Percentiles rank a stretch among this genome's conserved stretches.
phyloP scores from a whole-genome alignment of 2,329 filamentous ascomycete genomes.

The Blastomyces percursus region DNA sequence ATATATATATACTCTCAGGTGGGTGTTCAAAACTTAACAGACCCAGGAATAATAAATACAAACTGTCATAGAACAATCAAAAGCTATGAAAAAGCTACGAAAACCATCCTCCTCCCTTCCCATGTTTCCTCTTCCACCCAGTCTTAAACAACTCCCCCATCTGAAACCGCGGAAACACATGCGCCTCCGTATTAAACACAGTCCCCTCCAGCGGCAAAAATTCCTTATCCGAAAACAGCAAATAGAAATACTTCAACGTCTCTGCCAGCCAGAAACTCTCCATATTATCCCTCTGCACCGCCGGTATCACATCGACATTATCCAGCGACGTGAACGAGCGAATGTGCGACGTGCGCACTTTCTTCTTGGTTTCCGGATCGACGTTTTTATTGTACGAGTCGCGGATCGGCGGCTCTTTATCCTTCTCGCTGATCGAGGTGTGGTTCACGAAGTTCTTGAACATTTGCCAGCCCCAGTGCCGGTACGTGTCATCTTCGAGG shows the following conservation, averaged over 20 bases:
- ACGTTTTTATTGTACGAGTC: constrained; percentile 77
- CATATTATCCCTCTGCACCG: constrained; percentile 74
- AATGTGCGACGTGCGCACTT: constrained; percentile 17
- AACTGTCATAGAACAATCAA: neutral
- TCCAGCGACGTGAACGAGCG: constrained; percentile 68
- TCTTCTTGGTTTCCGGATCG: constrained; percentile 50
- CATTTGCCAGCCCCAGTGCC: constrained; percentile 98
- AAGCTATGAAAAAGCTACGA: constrained; percentile 20
- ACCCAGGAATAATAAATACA: neutral
- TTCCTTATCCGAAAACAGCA: constrained; percentile 77
- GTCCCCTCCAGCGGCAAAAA: constrained; percentile 74
- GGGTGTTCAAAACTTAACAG: neutral
- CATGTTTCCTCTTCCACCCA: constrained; percentile 28
- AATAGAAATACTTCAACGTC: constrained; percentile 94
- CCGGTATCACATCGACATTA: constrained; percentile 62
- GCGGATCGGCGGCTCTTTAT: constrained; percentile 41
- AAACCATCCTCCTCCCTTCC: constrained; percentile 28
- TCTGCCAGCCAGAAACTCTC: constrained; percentile 99
- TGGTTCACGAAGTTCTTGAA: constrained; percentile 84
- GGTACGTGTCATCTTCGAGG: constrained; percentile 77
- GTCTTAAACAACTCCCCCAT: constrained; percentile 43
- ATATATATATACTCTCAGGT: neutral
- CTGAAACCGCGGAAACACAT: constrained; percentile 79
- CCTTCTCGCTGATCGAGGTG: constrained; percentile 62
- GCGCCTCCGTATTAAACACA: constrained; percentile 93